Evolutionary conservation across 176 grass and related monocot species (phyloP).

Genomic region (Aegilops tauschii): DNA sequence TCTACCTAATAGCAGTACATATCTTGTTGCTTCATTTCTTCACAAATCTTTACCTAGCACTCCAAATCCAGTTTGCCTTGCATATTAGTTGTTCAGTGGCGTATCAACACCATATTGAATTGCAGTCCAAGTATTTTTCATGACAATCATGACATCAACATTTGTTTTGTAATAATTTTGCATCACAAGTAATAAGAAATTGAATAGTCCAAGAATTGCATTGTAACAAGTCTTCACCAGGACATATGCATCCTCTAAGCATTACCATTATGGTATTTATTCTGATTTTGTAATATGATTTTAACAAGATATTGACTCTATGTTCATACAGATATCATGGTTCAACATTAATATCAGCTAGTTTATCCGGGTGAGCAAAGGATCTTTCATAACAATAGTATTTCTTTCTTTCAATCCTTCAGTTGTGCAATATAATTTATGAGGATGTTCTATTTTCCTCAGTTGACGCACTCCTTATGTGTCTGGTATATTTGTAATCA

Average conservation of each 20-base stretch:
- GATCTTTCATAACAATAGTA: not conserved
- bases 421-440: not conserved
- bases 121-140: not conserved
- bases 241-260: not conserved
- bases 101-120: not conserved
- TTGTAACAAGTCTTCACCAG: not conserved
- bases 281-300: not conserved
- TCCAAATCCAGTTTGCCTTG: not conserved
- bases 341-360: slow-evolving; percentile 84
- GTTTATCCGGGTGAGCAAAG: slow-evolving; percentile 76
- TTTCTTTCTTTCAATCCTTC: not conserved
- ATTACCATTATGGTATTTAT: not conserved
- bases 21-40: not conserved
- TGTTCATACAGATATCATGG: slow-evolving; percentile 81
- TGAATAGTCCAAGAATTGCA: not conserved
- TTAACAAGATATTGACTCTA: not conserved
- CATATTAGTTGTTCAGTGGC: not conserved
- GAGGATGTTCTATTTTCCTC: not conserved
- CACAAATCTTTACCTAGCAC: not conserved
- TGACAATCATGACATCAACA: not conserved
- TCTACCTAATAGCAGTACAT: not conserved
- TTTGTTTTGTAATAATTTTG: not conserved
- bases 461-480: not conserved
- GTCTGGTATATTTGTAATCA: not conserved
- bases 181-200: not conserved